A percentile compares a stretch with the other conserved stretches of the same genome.
These are phyloP conservation scores for Neonectria faginata DNA, from an alignment of 2,329 filamentous ascomycete species.

Conservation along the genomic window DNA sequence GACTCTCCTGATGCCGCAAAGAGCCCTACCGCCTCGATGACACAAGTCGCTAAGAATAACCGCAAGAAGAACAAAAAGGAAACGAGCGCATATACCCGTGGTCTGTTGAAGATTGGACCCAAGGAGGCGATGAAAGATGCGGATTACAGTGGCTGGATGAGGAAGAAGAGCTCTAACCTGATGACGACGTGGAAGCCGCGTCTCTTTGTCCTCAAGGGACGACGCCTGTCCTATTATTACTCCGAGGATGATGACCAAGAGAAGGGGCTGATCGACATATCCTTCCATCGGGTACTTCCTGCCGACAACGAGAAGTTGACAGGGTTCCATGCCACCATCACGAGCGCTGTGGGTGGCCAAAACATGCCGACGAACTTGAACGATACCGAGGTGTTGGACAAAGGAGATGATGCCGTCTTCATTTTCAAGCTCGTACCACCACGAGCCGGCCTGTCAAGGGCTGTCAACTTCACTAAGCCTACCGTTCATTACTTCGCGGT, in stretches of 20 bases:
- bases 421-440: conserved; percentile 98
- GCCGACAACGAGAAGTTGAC: conserved; percentile 93
- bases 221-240: conserved; percentile 95
- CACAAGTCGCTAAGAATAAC: conserved; percentile 61
- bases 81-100: conserved; percentile 92
- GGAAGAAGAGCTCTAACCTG: conserved; percentile 94
- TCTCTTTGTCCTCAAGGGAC: conserved; percentile 93
- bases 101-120: conserved; percentile 83
- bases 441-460: conserved; percentile 84
- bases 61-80: conserved; percentile 88
- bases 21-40: conserved; percentile 62
- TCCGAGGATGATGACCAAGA: conserved; percentile 92
- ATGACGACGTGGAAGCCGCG: conserved; percentile 99
- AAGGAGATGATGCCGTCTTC: conserved; percentile 80
- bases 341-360: conserved; percentile 74
- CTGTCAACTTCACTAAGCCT: conserved; percentile 97
- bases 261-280: conserved; percentile 96
- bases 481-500: conserved; percentile 98
- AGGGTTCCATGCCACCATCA: conserved; percentile 90
- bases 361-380: conserved; percentile 65
- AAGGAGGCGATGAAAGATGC: conserved; percentile 86
- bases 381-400: conserved; percentile 50
- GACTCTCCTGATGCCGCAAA: conserved; percentile 77
- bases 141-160: conserved; percentile 99
- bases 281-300: conserved; percentile 94